Percentiles rank a stretch among this genome's conserved stretches.
phyloP scores from a whole-genome alignment of 305 asterid species.

The Petunia hybrid region DNA sequence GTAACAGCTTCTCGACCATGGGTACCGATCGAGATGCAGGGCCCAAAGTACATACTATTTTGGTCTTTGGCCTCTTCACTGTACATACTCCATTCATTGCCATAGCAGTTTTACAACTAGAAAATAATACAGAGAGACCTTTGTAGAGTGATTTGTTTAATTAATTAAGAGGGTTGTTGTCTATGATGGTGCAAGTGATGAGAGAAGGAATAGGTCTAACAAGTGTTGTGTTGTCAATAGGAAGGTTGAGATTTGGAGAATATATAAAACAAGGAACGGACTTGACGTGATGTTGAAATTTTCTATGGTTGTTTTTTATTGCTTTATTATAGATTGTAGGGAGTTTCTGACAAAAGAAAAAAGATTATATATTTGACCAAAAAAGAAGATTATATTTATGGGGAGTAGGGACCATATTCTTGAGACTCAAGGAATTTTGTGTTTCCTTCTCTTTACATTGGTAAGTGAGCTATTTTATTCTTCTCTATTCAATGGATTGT shows the following conservation, averaged over 20 bases:
- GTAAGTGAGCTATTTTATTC: neutral
- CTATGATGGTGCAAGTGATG: neutral
- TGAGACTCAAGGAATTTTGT: neutral
- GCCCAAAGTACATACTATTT: conserved; percentile 60
- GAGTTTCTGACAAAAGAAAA: neutral
- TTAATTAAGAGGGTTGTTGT: neutral
- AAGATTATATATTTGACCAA: neutral
- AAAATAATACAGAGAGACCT: neutral
- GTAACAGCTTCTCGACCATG: conserved; percentile 53
- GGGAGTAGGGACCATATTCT: neutral
- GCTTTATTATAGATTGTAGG: neutral
- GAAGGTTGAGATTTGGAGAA: neutral
- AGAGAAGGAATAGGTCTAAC: neutral
- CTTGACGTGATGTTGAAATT: conserved; percentile 29
- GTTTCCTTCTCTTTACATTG: neutral
- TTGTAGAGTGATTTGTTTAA: neutral
- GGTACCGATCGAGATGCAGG: conserved; percentile 55
- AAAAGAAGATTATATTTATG: no score
- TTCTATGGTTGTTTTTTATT: neutral
- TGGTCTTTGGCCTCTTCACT: conserved; percentile 46
- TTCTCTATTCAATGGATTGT: neutral
- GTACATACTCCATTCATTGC: conserved; percentile 11
- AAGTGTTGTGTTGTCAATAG: neutral
- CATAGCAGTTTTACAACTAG: neutral
- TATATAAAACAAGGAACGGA: conserved; percentile 7